Evolutionary conservation across 2,329 filamentous ascomycete genomes (phyloP).

Genomic region (Beauveria asiatica): DNA sequence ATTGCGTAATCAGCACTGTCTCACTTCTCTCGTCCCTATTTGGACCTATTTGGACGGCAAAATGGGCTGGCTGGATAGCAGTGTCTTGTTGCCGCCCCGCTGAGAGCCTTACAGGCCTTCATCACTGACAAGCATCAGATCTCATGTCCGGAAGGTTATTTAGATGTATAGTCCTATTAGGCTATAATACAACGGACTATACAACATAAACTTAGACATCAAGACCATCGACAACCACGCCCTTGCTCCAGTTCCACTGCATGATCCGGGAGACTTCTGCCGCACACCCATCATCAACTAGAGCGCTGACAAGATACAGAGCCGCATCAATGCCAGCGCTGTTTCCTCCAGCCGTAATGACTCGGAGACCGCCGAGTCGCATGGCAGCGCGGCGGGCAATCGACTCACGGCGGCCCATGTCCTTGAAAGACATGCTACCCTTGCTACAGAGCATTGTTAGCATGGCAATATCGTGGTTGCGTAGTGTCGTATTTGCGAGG

Average conservation of each 20-base stretch:
- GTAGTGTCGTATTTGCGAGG: slow-evolving; percentile 7
- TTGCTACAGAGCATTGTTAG: slow-evolving; percentile 44
- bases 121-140: slow-evolving; percentile 2
- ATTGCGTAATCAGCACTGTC: not conserved
- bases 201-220: slow-evolving; percentile 53
- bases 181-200: slow-evolving; percentile 11
- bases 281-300: slow-evolving; percentile 70
- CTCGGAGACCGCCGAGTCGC: slow-evolving; percentile 59
- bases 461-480: not conserved
- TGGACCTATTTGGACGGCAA: not conserved
- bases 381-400: slow-evolving; percentile 70
- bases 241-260: slow-evolving; percentile 82
- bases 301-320: slow-evolving; percentile 74
- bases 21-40: not conserved
- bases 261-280: slow-evolving; percentile 65
- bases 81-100: too few species aligned
- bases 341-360: slow-evolving; percentile 73
- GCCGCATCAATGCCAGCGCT: slow-evolving; percentile 75
- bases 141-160: not conserved
- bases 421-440: slow-evolving; percentile 75
- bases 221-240: slow-evolving; percentile 73
- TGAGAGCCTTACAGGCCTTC: too few species aligned
- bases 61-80: not conserved
- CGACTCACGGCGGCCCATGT: slow-evolving; percentile 70
- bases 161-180: slow-evolving; percentile 8